These are phyloP conservation scores for Populus simonii DNA, from an alignment of 345 rosid species.

Conservation along the genomic window DNA sequence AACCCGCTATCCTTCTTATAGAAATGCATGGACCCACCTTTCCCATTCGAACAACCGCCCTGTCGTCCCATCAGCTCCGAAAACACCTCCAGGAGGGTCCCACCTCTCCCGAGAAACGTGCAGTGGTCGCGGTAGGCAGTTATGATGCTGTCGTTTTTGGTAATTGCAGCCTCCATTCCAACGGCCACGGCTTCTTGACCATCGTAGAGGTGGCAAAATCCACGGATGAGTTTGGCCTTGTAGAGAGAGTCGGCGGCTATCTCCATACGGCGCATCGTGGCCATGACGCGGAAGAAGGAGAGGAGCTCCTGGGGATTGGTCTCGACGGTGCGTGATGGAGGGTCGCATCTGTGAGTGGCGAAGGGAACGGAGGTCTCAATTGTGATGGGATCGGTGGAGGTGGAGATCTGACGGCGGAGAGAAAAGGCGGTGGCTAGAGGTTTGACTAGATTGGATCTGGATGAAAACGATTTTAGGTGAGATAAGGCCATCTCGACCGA, in stretches of 20 bases:
- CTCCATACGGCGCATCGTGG: slow-evolving; percentile 91
- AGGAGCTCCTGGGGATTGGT: slow-evolving; percentile 64
- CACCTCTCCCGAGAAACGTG: slow-evolving; percentile 77
- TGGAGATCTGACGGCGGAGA: slow-evolving; percentile 65
- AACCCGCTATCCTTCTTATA: slow-evolving; percentile 80
- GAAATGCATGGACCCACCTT: slow-evolving; percentile 98
- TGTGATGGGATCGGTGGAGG: slow-evolving; percentile 62
- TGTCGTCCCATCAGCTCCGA: slow-evolving; percentile 91
- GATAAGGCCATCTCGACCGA: slow-evolving; percentile 63
- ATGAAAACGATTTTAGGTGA: slow-evolving; percentile 28
- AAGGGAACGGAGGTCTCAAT: slow-evolving; percentile 89
- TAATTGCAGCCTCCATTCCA: slow-evolving; percentile 94
- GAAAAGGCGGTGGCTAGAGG: slow-evolving; percentile 30
- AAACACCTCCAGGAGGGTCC: slow-evolving; percentile 66
- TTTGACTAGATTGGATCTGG: slow-evolving; percentile 34
- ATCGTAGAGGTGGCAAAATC: slow-evolving; percentile 97
- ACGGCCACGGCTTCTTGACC: slow-evolving; percentile 95
- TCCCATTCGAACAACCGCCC: slow-evolving; percentile 82
- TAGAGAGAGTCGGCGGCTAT: slow-evolving; percentile 97
- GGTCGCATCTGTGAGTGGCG: slow-evolving; percentile 69
- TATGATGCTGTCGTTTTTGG: slow-evolving; percentile 76
- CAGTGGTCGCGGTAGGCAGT: slow-evolving; percentile 96
- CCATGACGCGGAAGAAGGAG: slow-evolving; percentile 75
- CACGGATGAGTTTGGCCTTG: slow-evolving; percentile 96
- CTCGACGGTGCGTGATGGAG: slow-evolving; percentile 83